Evolutionary conservation across 2,329 filamentous ascomycete species (phyloP).

Genomic region (Aspergillus puulaauensis): DNA sequence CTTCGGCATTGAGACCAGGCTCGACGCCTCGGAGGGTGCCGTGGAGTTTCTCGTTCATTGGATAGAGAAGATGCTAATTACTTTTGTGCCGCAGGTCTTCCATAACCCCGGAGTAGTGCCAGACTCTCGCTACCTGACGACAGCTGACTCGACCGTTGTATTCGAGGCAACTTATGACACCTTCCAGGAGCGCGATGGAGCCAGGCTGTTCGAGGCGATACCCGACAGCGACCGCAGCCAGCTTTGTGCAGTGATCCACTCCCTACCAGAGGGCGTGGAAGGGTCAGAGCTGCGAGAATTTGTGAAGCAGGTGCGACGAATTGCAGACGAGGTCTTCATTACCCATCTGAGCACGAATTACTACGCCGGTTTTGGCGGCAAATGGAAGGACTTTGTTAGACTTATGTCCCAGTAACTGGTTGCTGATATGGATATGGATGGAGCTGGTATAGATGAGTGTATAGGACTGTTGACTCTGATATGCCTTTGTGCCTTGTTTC

Average conservation of each 20-base stretch:
- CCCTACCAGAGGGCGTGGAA: conserved; percentile 32
- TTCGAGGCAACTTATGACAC: conserved; percentile 46
- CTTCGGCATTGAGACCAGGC: neutral
- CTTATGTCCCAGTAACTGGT: conserved; percentile 27
- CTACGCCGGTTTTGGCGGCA: conserved; percentile 40
- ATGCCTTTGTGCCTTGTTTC: too few species aligned
- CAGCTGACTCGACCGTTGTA: conserved; percentile 47
- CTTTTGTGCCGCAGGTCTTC: conserved; percentile 34
- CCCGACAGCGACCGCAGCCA: conserved; percentile 31
- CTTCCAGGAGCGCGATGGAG: conserved; percentile 34
- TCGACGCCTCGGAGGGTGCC: too few species aligned
- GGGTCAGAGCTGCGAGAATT: conserved; percentile 31
- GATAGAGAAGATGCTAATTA: conserved; percentile 18
- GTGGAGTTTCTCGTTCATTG: neutral
- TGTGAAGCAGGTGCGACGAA: conserved; percentile 33
- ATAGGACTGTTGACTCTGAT: too few species aligned
- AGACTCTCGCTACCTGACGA: conserved; percentile 39
- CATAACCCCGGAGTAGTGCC: conserved; percentile 50
- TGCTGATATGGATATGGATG: neutral
- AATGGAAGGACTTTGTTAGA: conserved; percentile 39
- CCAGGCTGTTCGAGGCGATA: conserved; percentile 33
- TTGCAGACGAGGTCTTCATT: conserved; percentile 42
- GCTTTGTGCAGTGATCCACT: conserved; percentile 40
- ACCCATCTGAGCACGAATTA: conserved; percentile 41
- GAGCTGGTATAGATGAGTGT: neutral